These are phyloP conservation scores for Flagelloscypha sp. DNA, from an alignment of 768 basidiomycete species.

Conservation along the genomic window DNA sequence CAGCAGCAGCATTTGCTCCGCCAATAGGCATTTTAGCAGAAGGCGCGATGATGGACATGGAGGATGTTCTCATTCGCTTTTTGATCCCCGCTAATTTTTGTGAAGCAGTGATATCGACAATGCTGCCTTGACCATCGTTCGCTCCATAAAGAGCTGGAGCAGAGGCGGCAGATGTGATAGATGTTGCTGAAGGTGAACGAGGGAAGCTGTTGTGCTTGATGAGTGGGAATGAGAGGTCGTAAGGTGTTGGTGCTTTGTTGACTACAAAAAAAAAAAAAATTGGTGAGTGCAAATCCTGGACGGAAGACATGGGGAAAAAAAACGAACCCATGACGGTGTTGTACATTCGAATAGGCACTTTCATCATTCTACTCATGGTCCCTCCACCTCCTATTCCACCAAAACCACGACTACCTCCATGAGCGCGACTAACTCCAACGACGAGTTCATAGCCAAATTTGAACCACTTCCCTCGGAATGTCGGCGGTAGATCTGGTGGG, in stretches of 20 bases:
- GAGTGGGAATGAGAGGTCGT: conserved; percentile 82
- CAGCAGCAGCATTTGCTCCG: too few species aligned
- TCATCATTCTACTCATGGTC: conserved; percentile 71
- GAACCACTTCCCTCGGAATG: conserved; percentile 77
- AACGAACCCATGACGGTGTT: conserved; percentile 72
- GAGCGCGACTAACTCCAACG: conserved; percentile 79
- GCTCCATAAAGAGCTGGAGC: background rate
- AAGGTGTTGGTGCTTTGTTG: conserved; percentile 49
- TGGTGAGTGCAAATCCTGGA: conserved; percentile 2
- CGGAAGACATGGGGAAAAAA: background rate
- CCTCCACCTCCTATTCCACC: conserved; percentile 30
- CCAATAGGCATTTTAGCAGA: too few species aligned
- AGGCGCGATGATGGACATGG: conserved; percentile 11
- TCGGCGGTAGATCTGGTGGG: conserved; percentile 80
- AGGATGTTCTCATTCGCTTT: conserved; percentile 2
- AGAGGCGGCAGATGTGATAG: conserved; percentile 18
- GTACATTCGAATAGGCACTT: conserved; percentile 86
- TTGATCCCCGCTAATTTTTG: too few species aligned
- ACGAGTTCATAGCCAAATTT: conserved; percentile 85
- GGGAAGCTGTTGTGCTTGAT: too few species aligned
- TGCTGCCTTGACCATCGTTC: background rate
- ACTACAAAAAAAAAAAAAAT: conserved; percentile 25
- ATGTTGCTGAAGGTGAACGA: too few species aligned
- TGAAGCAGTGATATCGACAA: background rate
- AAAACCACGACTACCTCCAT: conserved; percentile 24